Evolutionary conservation across 2,329 filamentous ascomycete species (phyloP).

Genomic region (Verticillium zaregamsianum): DNA sequence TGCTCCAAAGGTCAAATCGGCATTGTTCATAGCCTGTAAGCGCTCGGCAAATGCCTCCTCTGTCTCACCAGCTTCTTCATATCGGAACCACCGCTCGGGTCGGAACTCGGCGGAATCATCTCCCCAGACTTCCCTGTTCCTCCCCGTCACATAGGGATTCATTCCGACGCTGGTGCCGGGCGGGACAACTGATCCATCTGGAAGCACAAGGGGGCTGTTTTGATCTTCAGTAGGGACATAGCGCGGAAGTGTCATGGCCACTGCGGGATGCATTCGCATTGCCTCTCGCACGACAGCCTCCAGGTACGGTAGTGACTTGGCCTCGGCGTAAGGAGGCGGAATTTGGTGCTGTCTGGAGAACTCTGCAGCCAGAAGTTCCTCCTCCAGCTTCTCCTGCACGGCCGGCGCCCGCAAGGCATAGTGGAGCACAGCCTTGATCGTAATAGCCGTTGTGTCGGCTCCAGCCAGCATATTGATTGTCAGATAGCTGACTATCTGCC

Average conservation of each 20-base stretch:
- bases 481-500: neutral
- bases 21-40: slow-evolving; percentile 4
- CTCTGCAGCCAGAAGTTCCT: slow-evolving; percentile 41
- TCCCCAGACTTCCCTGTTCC: slow-evolving; percentile 44
- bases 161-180: slow-evolving; percentile 49
- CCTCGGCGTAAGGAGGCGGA: slow-evolving; percentile 38
- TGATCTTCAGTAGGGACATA: slow-evolving; percentile 29
- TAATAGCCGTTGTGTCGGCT: slow-evolving; percentile 57
- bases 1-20: slow-evolving; percentile 42
- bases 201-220: slow-evolving; percentile 29
- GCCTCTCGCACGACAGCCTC: slow-evolving; percentile 54
- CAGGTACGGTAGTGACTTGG: slow-evolving; percentile 47
- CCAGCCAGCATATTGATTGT: slow-evolving; percentile 38
- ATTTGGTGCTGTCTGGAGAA: neutral
- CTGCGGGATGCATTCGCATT: slow-evolving; percentile 51
- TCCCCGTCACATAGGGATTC: slow-evolving; percentile 50
- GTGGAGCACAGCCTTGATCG: slow-evolving; percentile 54
- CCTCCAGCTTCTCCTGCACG: slow-evolving; percentile 33
- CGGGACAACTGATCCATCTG: slow-evolving; percentile 46
- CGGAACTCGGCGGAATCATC: slow-evolving; percentile 46
- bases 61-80: slow-evolving; percentile 34
- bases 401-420: slow-evolving; percentile 38
- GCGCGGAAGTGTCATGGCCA: slow-evolving; percentile 42
- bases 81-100: slow-evolving; percentile 51
- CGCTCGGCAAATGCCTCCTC: slow-evolving; percentile 41